A percentile compares a stretch with the other conserved stretches of the same genome.
Conservation (phyloP, 1,284 basidiomycete species). For the Calocybe gambosa region DNA sequence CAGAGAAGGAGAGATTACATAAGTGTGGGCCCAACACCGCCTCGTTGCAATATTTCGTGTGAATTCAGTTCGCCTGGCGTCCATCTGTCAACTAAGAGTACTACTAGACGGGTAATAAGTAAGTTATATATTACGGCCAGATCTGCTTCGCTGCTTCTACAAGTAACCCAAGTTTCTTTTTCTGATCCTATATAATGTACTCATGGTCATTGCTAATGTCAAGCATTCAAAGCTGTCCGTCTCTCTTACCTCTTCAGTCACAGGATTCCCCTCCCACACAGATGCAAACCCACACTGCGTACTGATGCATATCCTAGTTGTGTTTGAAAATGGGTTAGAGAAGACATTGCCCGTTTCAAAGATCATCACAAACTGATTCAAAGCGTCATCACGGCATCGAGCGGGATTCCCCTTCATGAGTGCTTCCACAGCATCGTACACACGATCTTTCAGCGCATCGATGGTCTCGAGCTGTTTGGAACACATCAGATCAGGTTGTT, state of each 20-base stretch:
- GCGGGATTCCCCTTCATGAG: slow-evolving; percentile 47
- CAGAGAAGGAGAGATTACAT: slow-evolving; percentile 7
- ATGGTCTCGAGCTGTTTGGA: slow-evolving; percentile 50
- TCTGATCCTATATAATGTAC: slow-evolving; percentile 43
- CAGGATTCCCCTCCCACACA: slow-evolving; percentile 58
- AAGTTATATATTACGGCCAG: slow-evolving; percentile 30
- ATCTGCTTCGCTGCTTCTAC: slow-evolving; percentile 47
- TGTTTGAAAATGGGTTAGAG: slow-evolving; percentile 2
- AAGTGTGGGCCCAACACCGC: slow-evolving; percentile 6
- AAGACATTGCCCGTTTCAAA: slow-evolving; percentile 10
- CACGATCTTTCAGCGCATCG: slow-evolving; percentile 49
- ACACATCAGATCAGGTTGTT: background rate
- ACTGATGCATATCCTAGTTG: slow-evolving; percentile 53
- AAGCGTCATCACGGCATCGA: slow-evolving; percentile 47
- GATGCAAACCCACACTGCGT: slow-evolving; percentile 75
- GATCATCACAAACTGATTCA: slow-evolving; percentile 46
- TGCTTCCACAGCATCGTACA: slow-evolving; percentile 58
- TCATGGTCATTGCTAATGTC: too few relatives aligned
- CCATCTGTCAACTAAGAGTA: background rate
- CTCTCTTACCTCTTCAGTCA: slow-evolving; percentile 42
- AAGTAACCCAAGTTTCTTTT: slow-evolving; percentile 47
- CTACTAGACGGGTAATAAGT: too few relatives aligned
- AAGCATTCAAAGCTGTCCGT: background rate
- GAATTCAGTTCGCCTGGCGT: background rate
- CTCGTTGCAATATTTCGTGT: background rate